Conservation (phyloP, 106 monocot genomes). For the Cymbidium sinense region DNA sequence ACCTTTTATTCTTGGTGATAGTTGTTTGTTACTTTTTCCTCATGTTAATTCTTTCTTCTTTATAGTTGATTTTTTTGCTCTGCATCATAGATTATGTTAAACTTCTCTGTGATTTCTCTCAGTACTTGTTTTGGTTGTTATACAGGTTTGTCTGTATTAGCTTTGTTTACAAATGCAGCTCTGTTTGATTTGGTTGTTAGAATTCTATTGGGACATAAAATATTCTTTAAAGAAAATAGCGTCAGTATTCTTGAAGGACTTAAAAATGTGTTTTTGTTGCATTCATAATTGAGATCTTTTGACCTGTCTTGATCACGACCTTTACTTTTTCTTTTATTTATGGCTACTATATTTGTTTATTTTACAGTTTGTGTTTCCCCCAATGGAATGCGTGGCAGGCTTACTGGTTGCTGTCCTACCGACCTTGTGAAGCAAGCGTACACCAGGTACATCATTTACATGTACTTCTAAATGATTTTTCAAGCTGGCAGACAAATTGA, state of each 20-base stretch:
- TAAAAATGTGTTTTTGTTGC: neutral
- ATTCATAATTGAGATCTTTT: neutral
- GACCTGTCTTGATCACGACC: neutral
- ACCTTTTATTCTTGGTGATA: neutral
- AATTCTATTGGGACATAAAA: neutral
- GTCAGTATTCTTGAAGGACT: neutral
- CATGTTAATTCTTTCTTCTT: neutral
- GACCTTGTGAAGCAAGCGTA: conserved; percentile 93
- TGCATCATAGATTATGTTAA: neutral
- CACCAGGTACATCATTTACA: conserved; percentile 39
- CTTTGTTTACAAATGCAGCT: neutral
- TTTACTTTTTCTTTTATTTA: neutral
- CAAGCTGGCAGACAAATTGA: neutral
- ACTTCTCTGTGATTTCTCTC: too few species aligned
- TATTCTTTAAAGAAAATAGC: neutral
- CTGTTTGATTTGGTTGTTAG: neutral
- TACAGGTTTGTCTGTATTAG: neutral
- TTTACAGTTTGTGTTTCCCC: conserved; percentile 82
- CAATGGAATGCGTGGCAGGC: conserved; percentile 84
- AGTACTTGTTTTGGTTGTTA: too few species aligned
- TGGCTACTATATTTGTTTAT: conserved; percentile 7
- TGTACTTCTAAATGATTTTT: neutral
- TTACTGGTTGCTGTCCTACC: conserved; percentile 79
- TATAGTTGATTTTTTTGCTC: neutral
- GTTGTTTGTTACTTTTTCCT: neutral